phyloP scores from a whole-genome alignment of 2,329 filamentous ascomycete species.

The Incumbomyces delicatus region DNA sequence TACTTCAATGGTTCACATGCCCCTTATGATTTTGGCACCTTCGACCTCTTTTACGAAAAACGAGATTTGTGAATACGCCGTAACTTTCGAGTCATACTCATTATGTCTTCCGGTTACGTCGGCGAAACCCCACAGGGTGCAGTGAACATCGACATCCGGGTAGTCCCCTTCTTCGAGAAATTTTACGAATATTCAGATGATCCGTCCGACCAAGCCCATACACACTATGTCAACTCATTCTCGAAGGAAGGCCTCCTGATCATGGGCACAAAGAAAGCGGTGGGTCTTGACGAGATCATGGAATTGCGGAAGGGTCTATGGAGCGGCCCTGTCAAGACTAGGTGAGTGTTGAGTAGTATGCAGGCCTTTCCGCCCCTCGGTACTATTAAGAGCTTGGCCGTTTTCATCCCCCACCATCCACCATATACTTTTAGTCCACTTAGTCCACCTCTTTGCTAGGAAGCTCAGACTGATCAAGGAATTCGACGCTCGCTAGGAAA shows the following conservation, averaged over 20 bases:
- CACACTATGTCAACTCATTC: constrained; percentile 38
- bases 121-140: constrained; percentile 9
- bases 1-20: no score
- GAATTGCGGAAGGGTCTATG: constrained; percentile 43
- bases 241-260: constrained; percentile 41
- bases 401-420: no score
- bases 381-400: no score
- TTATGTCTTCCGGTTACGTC: constrained; percentile 13
- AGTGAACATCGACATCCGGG: constrained; percentile 13
- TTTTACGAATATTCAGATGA: constrained; percentile 24
- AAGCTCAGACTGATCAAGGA: no score
- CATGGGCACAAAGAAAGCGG: constrained; percentile 41
- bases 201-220: constrained; percentile 34
- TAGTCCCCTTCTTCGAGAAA: constrained; percentile 19
- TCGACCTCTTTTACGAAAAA: no score
- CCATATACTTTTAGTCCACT: no score
- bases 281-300: constrained; percentile 41
- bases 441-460: no score
- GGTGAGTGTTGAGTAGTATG: constrained; percentile 30
- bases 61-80: no score
- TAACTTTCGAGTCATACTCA: no score
- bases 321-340: constrained; percentile 35
- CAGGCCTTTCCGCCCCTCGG: no score
- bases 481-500: not conserved
- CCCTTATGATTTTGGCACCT: no score